phyloP scores from a whole-genome alignment of 2,329 filamentous ascomycete species.

The Ophiostoma sp. region DNA sequence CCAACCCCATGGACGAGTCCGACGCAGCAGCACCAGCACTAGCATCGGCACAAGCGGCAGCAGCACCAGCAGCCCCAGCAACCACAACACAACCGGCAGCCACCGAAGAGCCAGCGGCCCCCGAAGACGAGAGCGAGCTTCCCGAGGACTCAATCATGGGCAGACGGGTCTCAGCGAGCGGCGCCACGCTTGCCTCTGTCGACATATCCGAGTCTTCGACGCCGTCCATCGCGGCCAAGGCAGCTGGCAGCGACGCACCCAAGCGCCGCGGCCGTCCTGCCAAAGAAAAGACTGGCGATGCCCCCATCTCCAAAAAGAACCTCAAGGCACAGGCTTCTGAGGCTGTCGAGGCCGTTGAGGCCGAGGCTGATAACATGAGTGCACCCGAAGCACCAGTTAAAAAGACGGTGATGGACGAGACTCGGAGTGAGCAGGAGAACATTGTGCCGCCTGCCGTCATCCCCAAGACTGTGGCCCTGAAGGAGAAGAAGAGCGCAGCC shows the following conservation, averaged over 20 bases:
- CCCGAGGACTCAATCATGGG: constrained; percentile 26
- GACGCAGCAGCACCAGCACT: constrained; percentile 26
- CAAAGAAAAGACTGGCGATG: constrained; percentile 42
- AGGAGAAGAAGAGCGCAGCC: constrained; percentile 24
- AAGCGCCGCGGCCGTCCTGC: constrained; percentile 44
- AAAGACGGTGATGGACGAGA: constrained; percentile 28
- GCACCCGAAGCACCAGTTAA: background rate
- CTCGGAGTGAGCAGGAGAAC: constrained; percentile 34
- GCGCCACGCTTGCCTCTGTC: constrained; percentile 15
- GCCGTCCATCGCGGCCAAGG: constrained; percentile 9
- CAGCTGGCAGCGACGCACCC: constrained; percentile 24
- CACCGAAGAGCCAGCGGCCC: background rate
- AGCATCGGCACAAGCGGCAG: background rate
- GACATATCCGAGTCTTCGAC: constrained; percentile 15
- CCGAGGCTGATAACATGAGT: constrained; percentile 19
- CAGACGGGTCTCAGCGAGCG: constrained; percentile 13
- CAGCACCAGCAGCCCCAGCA: background rate
- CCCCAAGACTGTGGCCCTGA: constrained; percentile 28
- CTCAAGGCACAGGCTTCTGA: constrained; percentile 28
- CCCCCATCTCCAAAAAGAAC: constrained; percentile 44
- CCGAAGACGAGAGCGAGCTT: constrained; percentile 27
- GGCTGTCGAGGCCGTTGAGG: constrained; percentile 23
- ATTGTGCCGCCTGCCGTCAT: constrained; percentile 23
- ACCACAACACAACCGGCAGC: constrained; percentile 19
- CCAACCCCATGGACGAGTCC: constrained; percentile 45